A percentile compares a stretch with the other conserved stretches of the same genome.
Conservation (phyloP, 371 early-diverging fungal genomes). For the Zychaea mexicana region DNA sequence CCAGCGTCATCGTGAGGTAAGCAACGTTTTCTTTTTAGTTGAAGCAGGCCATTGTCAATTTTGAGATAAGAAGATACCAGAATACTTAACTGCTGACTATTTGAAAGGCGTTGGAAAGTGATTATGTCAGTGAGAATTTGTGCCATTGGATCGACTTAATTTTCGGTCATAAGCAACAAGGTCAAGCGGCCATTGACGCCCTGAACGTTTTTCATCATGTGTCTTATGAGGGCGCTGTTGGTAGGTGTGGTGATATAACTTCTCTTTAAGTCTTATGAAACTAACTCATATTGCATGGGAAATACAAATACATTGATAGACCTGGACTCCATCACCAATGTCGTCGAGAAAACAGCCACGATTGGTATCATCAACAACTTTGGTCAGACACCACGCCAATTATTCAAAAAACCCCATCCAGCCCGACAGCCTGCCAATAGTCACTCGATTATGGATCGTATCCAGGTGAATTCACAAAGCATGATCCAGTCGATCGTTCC, state of each 20-base stretch:
- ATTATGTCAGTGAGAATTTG: conserved; percentile 81
- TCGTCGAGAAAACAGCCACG: conserved; percentile 86
- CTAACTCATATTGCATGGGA: no score
- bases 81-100: neutral
- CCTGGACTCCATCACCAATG: conserved; percentile 85
- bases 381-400: conserved; percentile 91
- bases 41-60: no score
- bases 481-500: conserved; percentile 60
- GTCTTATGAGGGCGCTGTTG: conserved; percentile 91
- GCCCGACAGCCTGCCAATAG: conserved; percentile 17
- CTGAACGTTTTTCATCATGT: conserved; percentile 90
- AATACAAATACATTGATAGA: conserved; percentile 32
- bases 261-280: neutral
- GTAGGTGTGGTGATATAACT: conserved; percentile 17
- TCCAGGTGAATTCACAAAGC: conserved; percentile 56
- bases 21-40: neutral
- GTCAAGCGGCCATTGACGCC: conserved; percentile 78
- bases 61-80: neutral
- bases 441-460: conserved; percentile 21
- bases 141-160: conserved; percentile 93
- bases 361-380: conserved; percentile 95
- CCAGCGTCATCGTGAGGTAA: conserved; percentile 77
- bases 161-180: conserved; percentile 90
- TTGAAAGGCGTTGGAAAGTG: conserved; percentile 82
- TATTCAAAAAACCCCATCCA: conserved; percentile 83